A percentile compares a stretch with the other conserved stretches of the same genome.
These are phyloP conservation scores for Xylaria sp. DNA, from an alignment of 2,329 filamentous ascomycete genomes.

Conservation along the genomic window DNA sequence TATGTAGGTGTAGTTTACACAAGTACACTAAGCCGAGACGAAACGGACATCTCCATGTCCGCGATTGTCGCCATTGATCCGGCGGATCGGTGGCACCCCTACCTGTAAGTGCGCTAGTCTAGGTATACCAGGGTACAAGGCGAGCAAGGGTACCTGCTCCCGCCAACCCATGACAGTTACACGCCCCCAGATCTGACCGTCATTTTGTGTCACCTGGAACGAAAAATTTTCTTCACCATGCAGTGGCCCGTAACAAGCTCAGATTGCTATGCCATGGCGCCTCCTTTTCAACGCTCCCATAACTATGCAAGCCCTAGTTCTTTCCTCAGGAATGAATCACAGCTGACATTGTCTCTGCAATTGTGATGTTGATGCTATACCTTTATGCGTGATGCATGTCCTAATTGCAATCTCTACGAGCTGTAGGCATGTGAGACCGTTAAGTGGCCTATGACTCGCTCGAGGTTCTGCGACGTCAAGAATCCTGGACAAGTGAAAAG, in stretches of 20 bases:
- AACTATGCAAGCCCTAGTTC: not conserved
- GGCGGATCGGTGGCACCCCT: constrained; percentile 6
- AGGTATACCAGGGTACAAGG: not conserved
- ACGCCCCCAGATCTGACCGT: constrained; percentile 30
- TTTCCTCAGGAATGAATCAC: not conserved
- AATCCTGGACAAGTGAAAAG: not conserved
- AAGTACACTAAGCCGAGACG: constrained; percentile 24
- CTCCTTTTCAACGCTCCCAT: not conserved
- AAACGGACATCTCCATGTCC: constrained; percentile 19
- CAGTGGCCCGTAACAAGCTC: not conserved
- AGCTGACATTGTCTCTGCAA: not conserved
- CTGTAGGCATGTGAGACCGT: not conserved
- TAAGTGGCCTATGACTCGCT: not conserved
- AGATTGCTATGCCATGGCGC: not conserved
- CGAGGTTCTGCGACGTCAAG: not conserved
- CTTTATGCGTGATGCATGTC: not conserved
- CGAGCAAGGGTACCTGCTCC: constrained; percentile 16
- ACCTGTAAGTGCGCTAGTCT: not conserved
- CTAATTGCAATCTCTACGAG: not conserved
- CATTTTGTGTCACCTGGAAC: constrained; percentile 33
- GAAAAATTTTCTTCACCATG: constrained; percentile 24
- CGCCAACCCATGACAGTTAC: constrained; percentile 1
- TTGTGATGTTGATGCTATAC: not conserved
- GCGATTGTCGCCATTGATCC: constrained; percentile 1
- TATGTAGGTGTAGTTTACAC: not conserved